Evolutionary conservation across 805 yeast species (phyloP).

Genomic region (Hemisphaericaspora nanyangensis): DNA sequence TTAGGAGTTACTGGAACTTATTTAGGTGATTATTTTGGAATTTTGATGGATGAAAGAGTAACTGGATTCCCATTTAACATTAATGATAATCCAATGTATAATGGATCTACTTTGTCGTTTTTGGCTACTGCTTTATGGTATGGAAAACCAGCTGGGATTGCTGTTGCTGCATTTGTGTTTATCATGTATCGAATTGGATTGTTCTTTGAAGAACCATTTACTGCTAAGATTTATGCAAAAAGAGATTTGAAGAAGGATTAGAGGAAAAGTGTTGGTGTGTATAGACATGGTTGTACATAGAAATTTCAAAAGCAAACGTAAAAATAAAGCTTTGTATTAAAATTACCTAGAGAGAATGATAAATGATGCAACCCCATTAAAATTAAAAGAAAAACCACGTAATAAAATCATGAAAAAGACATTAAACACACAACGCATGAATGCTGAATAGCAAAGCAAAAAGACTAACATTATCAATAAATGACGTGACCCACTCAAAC

Average conservation of each 20-base stretch:
- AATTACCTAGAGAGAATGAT: no score
- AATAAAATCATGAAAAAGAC: neutral
- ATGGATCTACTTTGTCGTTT: slow-evolving; percentile 86
- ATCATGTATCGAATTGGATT: slow-evolving; percentile 82
- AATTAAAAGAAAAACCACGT: no score
- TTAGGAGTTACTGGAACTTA: slow-evolving; percentile 96
- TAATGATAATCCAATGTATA: slow-evolving; percentile 93
- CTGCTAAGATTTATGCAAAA: slow-evolving; percentile 83
- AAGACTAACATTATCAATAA: neutral
- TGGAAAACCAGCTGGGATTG: slow-evolving; percentile 87
- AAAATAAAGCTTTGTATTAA: no score
- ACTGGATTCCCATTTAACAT: slow-evolving; percentile 92
- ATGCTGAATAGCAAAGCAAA: no score
- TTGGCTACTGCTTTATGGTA: slow-evolving; percentile 85
- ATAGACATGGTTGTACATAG: no score
- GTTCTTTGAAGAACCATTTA: slow-evolving; percentile 92
- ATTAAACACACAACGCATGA: no score
- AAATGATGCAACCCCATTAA: neutral
- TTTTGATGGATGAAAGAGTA: slow-evolving; percentile 85
- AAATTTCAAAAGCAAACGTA: no score
- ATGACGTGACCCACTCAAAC: slow-evolving; percentile 1
- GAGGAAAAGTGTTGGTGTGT: slow-evolving; percentile 11
- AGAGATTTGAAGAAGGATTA: slow-evolving; percentile 37
- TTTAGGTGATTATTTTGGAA: slow-evolving; percentile 95
- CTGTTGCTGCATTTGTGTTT: slow-evolving; percentile 68